These are phyloP conservation scores for Termitomyces sp. DNA, from an alignment of 768 basidiomycete genomes.

Conservation along the genomic window DNA sequence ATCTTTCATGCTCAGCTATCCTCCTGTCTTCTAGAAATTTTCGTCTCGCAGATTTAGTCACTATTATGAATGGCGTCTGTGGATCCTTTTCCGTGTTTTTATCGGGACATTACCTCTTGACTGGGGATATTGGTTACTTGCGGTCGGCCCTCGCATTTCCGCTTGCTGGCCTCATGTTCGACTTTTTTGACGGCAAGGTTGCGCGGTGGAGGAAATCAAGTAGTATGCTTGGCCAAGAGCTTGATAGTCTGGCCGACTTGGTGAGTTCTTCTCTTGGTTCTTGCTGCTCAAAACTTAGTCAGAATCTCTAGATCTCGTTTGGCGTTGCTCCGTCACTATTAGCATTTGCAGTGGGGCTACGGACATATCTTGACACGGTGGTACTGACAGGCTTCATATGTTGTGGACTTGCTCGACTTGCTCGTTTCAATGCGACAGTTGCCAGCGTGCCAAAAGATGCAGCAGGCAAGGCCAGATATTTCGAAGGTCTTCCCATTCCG, in stretches of 20 bases:
- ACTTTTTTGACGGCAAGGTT: constrained; percentile 96
- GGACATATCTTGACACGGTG: constrained; percentile 87
- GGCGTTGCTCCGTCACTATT: constrained; percentile 95
- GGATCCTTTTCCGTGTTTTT: constrained; percentile 94
- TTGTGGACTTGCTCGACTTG: constrained; percentile 92
- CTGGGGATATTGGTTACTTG: constrained; percentile 72
- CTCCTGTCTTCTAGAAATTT: constrained; percentile 68
- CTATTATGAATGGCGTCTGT: constrained; percentile 98
- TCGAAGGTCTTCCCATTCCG: constrained; percentile 97
- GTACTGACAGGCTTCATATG: constrained; percentile 88
- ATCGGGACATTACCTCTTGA: constrained; percentile 82
- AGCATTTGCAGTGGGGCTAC: constrained; percentile 85
- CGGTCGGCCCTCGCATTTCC: constrained; percentile 88
- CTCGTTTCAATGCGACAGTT: constrained; percentile 97
- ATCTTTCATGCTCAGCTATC: constrained; percentile 5
- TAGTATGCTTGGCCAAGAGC: constrained; percentile 94
- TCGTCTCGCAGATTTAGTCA: constrained; percentile 94
- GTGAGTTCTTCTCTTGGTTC: constrained; percentile 36
- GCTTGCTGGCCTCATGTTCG: constrained; percentile 92
- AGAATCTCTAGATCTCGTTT: constrained; percentile 75
- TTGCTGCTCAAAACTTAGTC: constrained; percentile 1
- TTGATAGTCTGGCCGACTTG: constrained; percentile 95
- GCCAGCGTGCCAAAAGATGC: constrained; percentile 86
- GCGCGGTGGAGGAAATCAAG: constrained; percentile 95
- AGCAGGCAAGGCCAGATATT: constrained; percentile 87